Conservation (phyloP, 495 filamentous ascomycete genomes). For the Penicillium arizonense region DNA sequence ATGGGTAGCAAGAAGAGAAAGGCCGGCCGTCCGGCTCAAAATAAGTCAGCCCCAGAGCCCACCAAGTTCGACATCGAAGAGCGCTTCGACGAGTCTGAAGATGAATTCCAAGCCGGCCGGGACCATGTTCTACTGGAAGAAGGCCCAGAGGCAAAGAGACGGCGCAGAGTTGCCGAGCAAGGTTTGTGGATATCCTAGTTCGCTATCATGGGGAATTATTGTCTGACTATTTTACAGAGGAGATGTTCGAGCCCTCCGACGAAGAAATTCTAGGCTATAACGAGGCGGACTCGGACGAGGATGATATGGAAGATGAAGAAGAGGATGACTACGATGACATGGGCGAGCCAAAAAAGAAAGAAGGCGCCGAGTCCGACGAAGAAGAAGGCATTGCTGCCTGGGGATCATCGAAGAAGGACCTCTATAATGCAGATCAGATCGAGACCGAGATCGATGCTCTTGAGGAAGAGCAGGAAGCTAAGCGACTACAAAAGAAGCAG, state of each 20-base stretch:
- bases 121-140: constrained; percentile 86
- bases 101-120: constrained; percentile 81
- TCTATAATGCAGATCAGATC: constrained; percentile 87
- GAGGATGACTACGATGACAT: constrained; percentile 37
- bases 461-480: constrained; percentile 89
- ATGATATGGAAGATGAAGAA: constrained; percentile 21
- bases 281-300: constrained; percentile 34
- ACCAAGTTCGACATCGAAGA: constrained; percentile 61
- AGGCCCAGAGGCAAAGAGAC: constrained; percentile 71
- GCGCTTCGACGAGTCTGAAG: constrained; percentile 87
- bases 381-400: constrained; percentile 77
- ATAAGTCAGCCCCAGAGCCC: constrained; percentile 40
- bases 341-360: constrained; percentile 23
- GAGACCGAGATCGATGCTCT: constrained; percentile 89
- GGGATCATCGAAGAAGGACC: constrained; percentile 84
- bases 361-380: constrained; percentile 39
- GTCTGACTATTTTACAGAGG: constrained; percentile 44
- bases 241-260: constrained; percentile 69
- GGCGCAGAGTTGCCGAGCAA: constrained; percentile 62
- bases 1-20: constrained; percentile 83
- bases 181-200: constrained; percentile 38
- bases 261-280: constrained; percentile 80
- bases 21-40: constrained; percentile 51
- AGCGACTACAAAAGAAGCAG: constrained; percentile 84
- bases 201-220: neutral